Conservation (phyloP, 768 basidiomycete genomes). For the Thelephora ganbajun region DNA sequence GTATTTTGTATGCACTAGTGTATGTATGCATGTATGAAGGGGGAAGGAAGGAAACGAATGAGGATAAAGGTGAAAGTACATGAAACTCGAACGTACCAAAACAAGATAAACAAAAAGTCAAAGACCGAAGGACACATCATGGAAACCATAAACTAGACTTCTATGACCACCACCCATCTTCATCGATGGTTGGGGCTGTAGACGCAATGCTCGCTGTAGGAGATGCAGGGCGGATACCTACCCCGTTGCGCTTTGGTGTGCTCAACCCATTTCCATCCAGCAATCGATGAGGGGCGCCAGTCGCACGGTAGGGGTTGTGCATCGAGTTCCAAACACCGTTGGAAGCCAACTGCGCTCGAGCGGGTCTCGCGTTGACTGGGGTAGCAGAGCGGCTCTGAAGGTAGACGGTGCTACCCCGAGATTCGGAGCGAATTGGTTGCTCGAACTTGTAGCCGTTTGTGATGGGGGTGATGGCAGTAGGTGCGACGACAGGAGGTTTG, state of each 20-base stretch:
- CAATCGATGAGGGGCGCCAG: conserved; percentile 25
- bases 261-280: conserved; percentile 9
- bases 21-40: too few relatives aligned
- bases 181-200: conserved; percentile 49
- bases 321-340: conserved; percentile 67
- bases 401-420: conserved; percentile 55
- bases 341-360: conserved; percentile 36
- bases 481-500: conserved; percentile 22
- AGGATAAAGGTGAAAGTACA: too few relatives aligned
- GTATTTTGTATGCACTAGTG: too few relatives aligned
- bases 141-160: too few relatives aligned
- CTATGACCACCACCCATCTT: conserved; percentile 72
- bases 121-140: too few relatives aligned
- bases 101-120: too few relatives aligned
- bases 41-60: too few relatives aligned
- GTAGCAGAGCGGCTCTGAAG: conserved; percentile 35
- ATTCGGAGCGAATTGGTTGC: conserved; percentile 52
- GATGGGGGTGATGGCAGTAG: conserved; percentile 18
- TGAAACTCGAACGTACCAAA: too few relatives aligned
- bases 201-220: conserved; percentile 73
- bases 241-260: conserved; percentile 15
- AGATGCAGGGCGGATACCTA: conserved; percentile 28
- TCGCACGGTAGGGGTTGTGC: conserved; percentile 28
- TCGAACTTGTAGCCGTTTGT: conserved; percentile 16
- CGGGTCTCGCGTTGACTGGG: conserved; percentile 27